phyloP scores from a whole-genome alignment of 1,284 basidiomycete species.

The Entoloma clypeatum region DNA sequence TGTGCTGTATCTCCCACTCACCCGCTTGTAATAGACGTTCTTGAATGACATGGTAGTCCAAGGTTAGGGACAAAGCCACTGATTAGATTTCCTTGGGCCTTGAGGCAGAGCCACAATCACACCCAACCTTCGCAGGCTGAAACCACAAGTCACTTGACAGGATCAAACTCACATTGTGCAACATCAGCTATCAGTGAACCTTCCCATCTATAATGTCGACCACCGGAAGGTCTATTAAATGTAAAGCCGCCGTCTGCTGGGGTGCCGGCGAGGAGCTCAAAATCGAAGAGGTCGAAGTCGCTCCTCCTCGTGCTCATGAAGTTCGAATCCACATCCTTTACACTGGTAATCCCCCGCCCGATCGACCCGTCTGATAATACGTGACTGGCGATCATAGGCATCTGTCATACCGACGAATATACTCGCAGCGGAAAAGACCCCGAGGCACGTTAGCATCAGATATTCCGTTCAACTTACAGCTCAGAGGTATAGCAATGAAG shows the following conservation, averaged over 20 bases:
- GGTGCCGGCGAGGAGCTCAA: constrained; percentile 86
- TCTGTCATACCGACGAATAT: constrained; percentile 99
- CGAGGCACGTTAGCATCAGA: constrained; percentile 51
- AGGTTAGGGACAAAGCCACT: not conserved
- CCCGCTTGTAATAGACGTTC: constrained; percentile 79
- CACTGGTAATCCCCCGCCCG: constrained; percentile 55
- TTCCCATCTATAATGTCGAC: constrained; percentile 54
- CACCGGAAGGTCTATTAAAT: constrained; percentile 76
- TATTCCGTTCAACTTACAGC: constrained; percentile 6
- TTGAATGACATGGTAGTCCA: constrained; percentile 55
- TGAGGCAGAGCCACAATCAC: not conserved
- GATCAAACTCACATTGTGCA: not conserved
- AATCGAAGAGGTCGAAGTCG: constrained; percentile 91
- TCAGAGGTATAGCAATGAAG: constrained; percentile 32
- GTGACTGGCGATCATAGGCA: constrained; percentile 47
- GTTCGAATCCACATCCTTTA: constrained; percentile 91
- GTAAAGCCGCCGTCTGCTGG: constrained; percentile 97
- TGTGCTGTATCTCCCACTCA: constrained; percentile 35
- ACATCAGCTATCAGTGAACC: not conserved
- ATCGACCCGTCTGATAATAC: constrained; percentile 9
- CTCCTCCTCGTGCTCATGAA: constrained; percentile 86
- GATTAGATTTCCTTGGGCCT: constrained; percentile 7
- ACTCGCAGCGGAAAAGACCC: constrained; percentile 96
- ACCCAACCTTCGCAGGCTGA: not conserved
- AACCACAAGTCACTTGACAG: not conserved